Evolutionary conservation across 805 yeast genomes (phyloP).

Genomic region (Starmerella scarabaei): DNA sequence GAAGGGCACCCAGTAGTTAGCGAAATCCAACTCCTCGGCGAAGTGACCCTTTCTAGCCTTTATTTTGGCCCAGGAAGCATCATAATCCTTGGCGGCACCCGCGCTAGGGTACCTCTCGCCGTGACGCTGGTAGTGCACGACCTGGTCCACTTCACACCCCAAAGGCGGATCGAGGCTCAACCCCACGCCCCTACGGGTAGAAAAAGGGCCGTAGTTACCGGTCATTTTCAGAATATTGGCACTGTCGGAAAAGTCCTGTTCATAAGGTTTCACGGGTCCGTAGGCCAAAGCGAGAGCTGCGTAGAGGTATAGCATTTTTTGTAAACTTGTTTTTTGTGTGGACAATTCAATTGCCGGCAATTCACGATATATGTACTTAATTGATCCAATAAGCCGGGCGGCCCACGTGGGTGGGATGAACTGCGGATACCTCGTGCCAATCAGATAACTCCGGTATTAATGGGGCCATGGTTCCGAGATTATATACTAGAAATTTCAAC

Average conservation of each 20-base stretch:
- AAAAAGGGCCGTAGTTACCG: slow-evolving; percentile 40
- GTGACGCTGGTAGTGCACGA: slow-evolving; percentile 37
- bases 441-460: too few species aligned
- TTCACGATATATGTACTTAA: too few species aligned
- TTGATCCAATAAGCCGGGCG: too few species aligned
- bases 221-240: slow-evolving; percentile 26
- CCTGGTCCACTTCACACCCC: slow-evolving; percentile 37
- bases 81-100: slow-evolving; percentile 2
- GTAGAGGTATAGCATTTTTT: too few species aligned
- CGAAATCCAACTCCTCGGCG: slow-evolving; percentile 27
- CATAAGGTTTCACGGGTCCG: slow-evolving; percentile 1
- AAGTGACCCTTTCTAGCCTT: slow-evolving; percentile 5
- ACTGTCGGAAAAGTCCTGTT: slow-evolving; percentile 27
- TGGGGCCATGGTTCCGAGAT: too few species aligned
- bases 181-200: slow-evolving; percentile 36
- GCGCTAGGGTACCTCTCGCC: slow-evolving; percentile 38
- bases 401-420: too few species aligned
- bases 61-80: slow-evolving; percentile 20
- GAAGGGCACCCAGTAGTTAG: slow-evolving; percentile 36
- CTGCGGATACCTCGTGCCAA: too few species aligned
- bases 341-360: too few species aligned
- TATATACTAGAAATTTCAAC: too few species aligned
- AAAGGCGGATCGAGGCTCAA: slow-evolving; percentile 35
- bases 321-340: too few species aligned
- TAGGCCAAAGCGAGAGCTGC: slow-evolving; percentile 3